Evolutionary conservation across 2,329 filamentous ascomycete genomes (phyloP), one percentile per base, ranked within the genome.

Genomic region (Stemphylium beticola): DNA sequence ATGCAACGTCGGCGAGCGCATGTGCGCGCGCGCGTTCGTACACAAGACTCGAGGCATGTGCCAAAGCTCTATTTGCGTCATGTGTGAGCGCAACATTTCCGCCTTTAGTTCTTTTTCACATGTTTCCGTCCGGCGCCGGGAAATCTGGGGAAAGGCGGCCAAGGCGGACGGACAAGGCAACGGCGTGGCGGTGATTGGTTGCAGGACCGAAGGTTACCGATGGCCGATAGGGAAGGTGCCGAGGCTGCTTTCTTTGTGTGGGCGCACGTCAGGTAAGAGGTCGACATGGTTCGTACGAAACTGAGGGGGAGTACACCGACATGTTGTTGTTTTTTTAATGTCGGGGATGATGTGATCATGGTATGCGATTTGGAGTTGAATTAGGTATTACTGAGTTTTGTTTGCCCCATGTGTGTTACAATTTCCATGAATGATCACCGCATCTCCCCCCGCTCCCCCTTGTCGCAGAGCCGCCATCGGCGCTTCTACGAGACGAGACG

Each of bases 181-280:
- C 9, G 12, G 37, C 20, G 12, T 9, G 2, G 12, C 37, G 8
- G 10, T 55, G 55, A 59, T 62, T 64, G 58, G 57, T 17, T 15
- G 39, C 22, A 33, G 24, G 15, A n/a, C 12, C 29, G 15, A 29
- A 39, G 41, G 22, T 45, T 31, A 49, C 53, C 42, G 17, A 39
- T 41, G 18, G 29, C 53, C 42, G 17, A 39, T 41, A n/a, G 29
- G 39, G 36, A 32, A 49, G 32, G 10, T 50, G 31, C 54, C 54
- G 43, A 46, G 43, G 43, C 20, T 39, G 18, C 14, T 29, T 5
- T 24, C 12, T 3, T 20, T 22, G 36, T 8, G 12, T 38, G 17
- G 4, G 17, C 5, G 17, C 10, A 22, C 36, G 10, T 29, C n/a
- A 29, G 26, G 2, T 29, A 39, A 8, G n/a, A 24, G 9, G 42